Evolutionary conservation across 2,329 filamentous ascomycete species (phyloP), one percentile per base, ranked within the genome.

Genomic region (Colletotrichum paranaense): DNA sequence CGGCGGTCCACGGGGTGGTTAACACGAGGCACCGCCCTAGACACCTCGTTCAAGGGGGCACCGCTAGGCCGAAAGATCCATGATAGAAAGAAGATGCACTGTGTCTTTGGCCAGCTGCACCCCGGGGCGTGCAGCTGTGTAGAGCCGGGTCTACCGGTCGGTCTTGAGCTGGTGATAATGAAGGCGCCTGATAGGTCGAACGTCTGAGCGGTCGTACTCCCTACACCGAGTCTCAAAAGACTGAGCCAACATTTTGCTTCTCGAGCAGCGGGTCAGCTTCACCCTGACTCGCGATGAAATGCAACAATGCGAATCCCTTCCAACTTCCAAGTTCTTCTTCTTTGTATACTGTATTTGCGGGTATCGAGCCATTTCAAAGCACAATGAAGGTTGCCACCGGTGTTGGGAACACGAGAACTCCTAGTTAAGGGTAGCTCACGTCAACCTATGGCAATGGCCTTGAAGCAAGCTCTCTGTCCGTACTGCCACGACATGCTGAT

Each of bases 1-100:
- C 38, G n/a, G 64, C 59, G 59, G 70, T 49, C 70, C 70, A 72
- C 69, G 65, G 65, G 59, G 49, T 72, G 52, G 24, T 59, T 53
- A 59, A 69, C 70, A 70, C 67, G 67, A 70, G 70, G 67, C 69
- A 55, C 59, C 32, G 68, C 16, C 63, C 55, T 46, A 60, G 55
- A 56, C 42, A 38, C 66, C 59, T 65, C 69, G 55, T 63, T 62
- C 67, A 49, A 59, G 16, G 60, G 28, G 59, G 35, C 8, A 49
- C 35, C 26, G 32, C 26, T 65, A 28, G 24, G 55, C 60, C 53
- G 11, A 64, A 14, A 35, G 53, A 52, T 14, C 35, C 42, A 14
- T 24, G 19, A 49, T 32, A 4, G 53, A 30, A 22, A 7, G 38
- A 32, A 59, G 60, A 28, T 52, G 46, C 67, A 73, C 70, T 70